Conservation (phyloP, 495 filamentous ascomycete genomes). For the Penicillium egyptiacum region DNA sequence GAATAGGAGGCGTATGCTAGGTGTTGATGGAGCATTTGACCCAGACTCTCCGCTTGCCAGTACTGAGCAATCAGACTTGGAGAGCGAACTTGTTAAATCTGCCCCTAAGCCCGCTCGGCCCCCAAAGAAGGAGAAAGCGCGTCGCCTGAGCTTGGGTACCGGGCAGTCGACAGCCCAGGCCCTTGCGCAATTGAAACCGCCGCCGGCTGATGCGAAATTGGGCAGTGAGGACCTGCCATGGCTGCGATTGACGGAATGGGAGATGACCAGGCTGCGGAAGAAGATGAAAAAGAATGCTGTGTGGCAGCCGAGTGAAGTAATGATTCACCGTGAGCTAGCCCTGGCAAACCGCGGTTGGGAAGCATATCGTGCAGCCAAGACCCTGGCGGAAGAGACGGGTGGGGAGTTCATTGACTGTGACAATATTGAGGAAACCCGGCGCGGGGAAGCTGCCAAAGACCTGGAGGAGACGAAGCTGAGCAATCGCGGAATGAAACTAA, state of each 20-base stretch:
- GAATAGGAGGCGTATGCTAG: slow-evolving; percentile 43
- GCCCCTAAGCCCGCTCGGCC: slow-evolving; percentile 18
- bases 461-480: slow-evolving; percentile 54
- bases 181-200: slow-evolving; percentile 71
- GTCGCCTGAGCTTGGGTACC: slow-evolving; percentile 48
- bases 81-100: slow-evolving; percentile 25
- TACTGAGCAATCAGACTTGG: slow-evolving; percentile 48
- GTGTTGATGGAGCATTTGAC: slow-evolving; percentile 40
- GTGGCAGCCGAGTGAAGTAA: slow-evolving; percentile 93
- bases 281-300: slow-evolving; percentile 99
- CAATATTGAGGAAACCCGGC: slow-evolving; percentile 48
- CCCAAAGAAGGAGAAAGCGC: slow-evolving; percentile 45
- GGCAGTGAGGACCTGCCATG: slow-evolving; percentile 83
- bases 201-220: slow-evolving; percentile 68
- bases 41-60: slow-evolving; percentile 48
- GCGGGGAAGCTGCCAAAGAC: slow-evolving; percentile 51
- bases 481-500: slow-evolving; percentile 88
- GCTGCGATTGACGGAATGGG: slow-evolving; percentile 85
- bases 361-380: slow-evolving; percentile 67
- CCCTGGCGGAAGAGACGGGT: slow-evolving; percentile 65
- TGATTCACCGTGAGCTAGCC: slow-evolving; percentile 88
- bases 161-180: slow-evolving; percentile 78
- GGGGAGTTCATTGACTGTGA: slow-evolving; percentile 60
- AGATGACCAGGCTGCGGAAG: slow-evolving; percentile 88
- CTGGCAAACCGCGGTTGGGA: slow-evolving; percentile 74